Evolutionary conservation across 768 basidiomycete genomes (phyloP).

Genomic region (Russula vinacea): DNA sequence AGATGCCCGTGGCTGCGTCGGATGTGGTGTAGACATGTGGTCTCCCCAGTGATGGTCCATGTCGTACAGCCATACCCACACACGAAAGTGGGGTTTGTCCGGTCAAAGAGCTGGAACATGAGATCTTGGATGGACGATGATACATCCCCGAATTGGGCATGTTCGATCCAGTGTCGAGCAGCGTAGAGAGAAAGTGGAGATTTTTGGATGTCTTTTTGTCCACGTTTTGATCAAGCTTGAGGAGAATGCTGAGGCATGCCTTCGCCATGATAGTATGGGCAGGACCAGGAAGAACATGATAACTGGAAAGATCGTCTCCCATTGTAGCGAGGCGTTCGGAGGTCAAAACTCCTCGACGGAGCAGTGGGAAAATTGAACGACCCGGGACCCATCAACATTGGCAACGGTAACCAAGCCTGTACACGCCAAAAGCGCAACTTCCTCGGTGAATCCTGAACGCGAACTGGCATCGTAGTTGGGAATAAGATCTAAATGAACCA

Average conservation of each 20-base stretch:
- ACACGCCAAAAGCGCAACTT: constrained; percentile 6
- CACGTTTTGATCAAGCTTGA: neutral
- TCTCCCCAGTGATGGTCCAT: neutral
- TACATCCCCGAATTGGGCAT: neutral
- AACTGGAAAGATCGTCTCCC: neutral
- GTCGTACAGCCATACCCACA: constrained; percentile 17
- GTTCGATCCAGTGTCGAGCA: constrained; percentile 14
- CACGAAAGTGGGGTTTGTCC: neutral
- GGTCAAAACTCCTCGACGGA: constrained; percentile 17
- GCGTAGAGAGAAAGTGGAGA: constrained; percentile 12
- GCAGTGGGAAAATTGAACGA: constrained; percentile 15
- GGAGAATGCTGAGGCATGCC: constrained; percentile 1
- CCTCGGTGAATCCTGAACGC: neutral
- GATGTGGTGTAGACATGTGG: neutral
- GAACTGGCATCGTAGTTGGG: neutral
- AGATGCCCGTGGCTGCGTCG: neutral
- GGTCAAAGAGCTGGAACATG: constrained; percentile 5
- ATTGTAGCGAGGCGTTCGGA: constrained; percentile 3
- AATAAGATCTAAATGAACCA: neutral
- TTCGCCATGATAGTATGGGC: constrained; percentile 10
- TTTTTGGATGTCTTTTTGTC: neutral
- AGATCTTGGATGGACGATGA: neutral
- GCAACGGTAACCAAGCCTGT: neutral
- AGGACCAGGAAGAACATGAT: neutral
- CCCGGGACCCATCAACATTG: neutral